A percentile compares a stretch with the other conserved stretches of the same genome.
phyloP scores from a whole-genome alignment of 2,329 filamentous ascomycete species.

The Ceratocystis cacaofunesta region DNA sequence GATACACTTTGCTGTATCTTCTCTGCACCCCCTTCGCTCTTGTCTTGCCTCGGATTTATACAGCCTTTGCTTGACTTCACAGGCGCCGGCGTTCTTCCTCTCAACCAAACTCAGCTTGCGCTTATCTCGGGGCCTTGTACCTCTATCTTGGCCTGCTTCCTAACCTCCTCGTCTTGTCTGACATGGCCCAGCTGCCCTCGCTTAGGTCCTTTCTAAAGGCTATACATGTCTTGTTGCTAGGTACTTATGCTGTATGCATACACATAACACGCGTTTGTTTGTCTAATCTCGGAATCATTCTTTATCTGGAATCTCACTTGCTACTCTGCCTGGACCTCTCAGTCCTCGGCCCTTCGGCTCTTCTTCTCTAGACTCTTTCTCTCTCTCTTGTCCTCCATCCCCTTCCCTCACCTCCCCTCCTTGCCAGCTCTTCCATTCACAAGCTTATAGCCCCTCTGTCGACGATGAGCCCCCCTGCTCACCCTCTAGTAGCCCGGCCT shows the following conservation, averaged over 20 bases:
- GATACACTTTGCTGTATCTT: too few species aligned
- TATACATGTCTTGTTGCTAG: not conserved
- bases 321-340: not conserved
- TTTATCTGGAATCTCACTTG: not conserved
- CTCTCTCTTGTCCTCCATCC: not conserved
- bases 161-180: too few species aligned
- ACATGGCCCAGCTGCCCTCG: too few species aligned
- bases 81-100: too few species aligned
- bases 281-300: not conserved
- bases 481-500: conserved; percentile 56
- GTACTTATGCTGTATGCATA: not conserved
- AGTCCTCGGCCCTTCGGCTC: not conserved
- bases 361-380: not conserved
- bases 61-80: too few species aligned
- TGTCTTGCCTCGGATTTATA: too few species aligned
- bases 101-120: too few species aligned
- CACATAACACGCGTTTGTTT: not conserved
- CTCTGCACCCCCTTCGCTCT: too few species aligned
- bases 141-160: too few species aligned
- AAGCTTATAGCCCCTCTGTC: not conserved
- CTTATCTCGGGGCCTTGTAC: too few species aligned
- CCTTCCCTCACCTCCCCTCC: not conserved
- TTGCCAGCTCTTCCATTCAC: not conserved
- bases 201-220: too few species aligned
- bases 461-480: conserved; percentile 4